A percentile compares a stretch with the other conserved stretches of the same genome.
Conservation (phyloP, 495 filamentous ascomycete genomes). For the Aspergillus indologenus region DNA sequence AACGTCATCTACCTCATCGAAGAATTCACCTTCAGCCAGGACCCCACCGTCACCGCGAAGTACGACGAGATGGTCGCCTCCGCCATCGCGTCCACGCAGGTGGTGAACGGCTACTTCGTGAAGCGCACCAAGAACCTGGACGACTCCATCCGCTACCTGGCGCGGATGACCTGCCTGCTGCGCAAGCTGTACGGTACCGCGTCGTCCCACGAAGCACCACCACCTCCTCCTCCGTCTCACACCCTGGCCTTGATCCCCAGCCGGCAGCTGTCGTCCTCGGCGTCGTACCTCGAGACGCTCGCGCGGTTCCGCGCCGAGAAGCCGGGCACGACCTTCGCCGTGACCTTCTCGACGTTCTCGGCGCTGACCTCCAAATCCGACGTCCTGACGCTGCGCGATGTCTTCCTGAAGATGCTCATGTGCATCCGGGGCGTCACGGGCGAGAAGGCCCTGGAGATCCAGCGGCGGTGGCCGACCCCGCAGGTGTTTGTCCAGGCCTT, state of each 20-base stretch:
- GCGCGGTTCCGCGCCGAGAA: slow-evolving; percentile 50
- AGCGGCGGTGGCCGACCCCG: slow-evolving; percentile 71
- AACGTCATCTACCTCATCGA: slow-evolving; percentile 83
- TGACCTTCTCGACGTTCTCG: slow-evolving; percentile 71
- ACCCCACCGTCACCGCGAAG: slow-evolving; percentile 35
- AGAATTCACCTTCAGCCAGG: slow-evolving; percentile 57
- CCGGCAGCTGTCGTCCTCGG: slow-evolving; percentile 56
- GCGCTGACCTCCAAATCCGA: slow-evolving; percentile 72
- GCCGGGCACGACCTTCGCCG: slow-evolving; percentile 53
- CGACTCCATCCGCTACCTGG: slow-evolving; percentile 76
- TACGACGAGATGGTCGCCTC: slow-evolving; percentile 66
- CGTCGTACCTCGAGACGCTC: slow-evolving; percentile 68
- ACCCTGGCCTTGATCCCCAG: slow-evolving; percentile 58
- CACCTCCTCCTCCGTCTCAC: too few relatives aligned
- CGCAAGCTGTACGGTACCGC: slow-evolving; percentile 61
- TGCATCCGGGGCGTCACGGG: slow-evolving; percentile 72
- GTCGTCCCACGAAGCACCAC: slow-evolving; percentile 17
- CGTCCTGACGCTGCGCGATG: slow-evolving; percentile 65
- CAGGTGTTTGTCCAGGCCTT: slow-evolving; percentile 66
- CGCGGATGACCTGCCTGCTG: slow-evolving; percentile 68
- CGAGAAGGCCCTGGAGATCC: slow-evolving; percentile 80
- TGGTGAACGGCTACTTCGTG: slow-evolving; percentile 78
- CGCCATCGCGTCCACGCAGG: slow-evolving; percentile 76
- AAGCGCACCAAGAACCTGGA: slow-evolving; percentile 75
- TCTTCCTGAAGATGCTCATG: slow-evolving; percentile 88